These are phyloP conservation scores for Mycena pura DNA, from an alignment of 768 basidiomycete species.

Conservation along the genomic window DNA sequence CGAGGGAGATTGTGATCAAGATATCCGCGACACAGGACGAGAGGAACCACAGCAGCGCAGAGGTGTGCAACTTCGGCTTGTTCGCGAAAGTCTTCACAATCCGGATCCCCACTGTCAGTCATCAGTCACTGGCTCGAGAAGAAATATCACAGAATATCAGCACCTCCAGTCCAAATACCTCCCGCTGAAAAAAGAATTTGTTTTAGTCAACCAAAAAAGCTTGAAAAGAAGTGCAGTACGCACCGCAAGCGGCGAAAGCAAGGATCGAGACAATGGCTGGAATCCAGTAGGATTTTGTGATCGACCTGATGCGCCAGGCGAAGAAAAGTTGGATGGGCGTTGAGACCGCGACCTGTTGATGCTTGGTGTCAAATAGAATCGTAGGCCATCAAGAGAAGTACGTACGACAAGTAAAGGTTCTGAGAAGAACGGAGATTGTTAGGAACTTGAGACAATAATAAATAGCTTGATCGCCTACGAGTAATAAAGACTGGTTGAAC, in stretches of 20 bases:
- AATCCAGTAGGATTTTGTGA: constrained; percentile 47
- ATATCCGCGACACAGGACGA: constrained; percentile 50
- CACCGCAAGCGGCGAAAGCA: constrained; percentile 45
- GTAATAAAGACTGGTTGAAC: constrained; percentile 39
- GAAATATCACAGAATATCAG: not conserved
- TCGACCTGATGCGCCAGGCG: constrained; percentile 48
- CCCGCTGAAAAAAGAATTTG: constrained; percentile 37
- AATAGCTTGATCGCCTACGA: constrained; percentile 25
- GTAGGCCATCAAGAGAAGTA: not conserved
- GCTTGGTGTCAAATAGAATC: not conserved
- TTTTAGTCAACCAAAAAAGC: not conserved
- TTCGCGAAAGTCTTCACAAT: constrained; percentile 44
- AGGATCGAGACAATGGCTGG: constrained; percentile 40
- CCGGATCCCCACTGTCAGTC: constrained; percentile 34
- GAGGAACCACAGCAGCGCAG: constrained; percentile 53
- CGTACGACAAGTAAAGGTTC: constrained; percentile 40
- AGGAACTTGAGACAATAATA: constrained; percentile 18
- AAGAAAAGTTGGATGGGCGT: constrained; percentile 57
- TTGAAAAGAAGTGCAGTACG: constrained; percentile 1
- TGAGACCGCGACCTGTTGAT: constrained; percentile 46
- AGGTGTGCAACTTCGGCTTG: constrained; percentile 52
- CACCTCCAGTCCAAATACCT: constrained; percentile 46
- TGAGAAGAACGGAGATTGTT: constrained; percentile 16
- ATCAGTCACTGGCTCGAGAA: not conserved
- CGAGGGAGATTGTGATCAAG: constrained; percentile 47